These are phyloP conservation scores for Otatea glauca DNA, from an alignment of 176 grass and related monocot genomes.

Conservation along the genomic window DNA sequence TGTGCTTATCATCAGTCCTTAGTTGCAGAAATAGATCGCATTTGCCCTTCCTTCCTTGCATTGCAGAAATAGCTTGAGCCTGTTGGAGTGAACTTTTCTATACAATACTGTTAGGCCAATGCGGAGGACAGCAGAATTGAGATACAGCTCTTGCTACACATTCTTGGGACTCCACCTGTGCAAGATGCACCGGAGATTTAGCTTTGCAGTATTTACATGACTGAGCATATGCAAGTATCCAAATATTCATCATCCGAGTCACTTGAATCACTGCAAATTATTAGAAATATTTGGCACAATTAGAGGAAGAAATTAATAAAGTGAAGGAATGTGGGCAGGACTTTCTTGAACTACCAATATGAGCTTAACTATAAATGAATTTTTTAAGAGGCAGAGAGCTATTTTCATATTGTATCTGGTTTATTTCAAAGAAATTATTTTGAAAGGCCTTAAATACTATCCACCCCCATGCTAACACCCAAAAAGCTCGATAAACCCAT, in stretches of 20 bases:
- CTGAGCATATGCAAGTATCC: slow-evolving; percentile 76
- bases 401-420: background rate
- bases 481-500: background rate
- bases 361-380: background rate
- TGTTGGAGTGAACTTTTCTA: slow-evolving; percentile 39
- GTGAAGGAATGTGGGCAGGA: background rate
- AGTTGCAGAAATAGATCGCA: background rate
- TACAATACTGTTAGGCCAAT: slow-evolving; percentile 40
- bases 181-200: slow-evolving; percentile 31
- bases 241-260: slow-evolving; percentile 80
- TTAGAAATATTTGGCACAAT: background rate
- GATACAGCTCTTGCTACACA: slow-evolving; percentile 45
- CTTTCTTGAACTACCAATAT: background rate
- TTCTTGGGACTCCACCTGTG: slow-evolving; percentile 29
- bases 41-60: background rate
- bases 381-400: background rate
- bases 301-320: slow-evolving; percentile 14
- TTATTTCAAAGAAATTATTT: slow-evolving; percentile 18
- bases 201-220: slow-evolving; percentile 64
- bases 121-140: slow-evolving; percentile 31
- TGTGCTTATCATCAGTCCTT: slow-evolving; percentile 13
- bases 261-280: slow-evolving; percentile 65
- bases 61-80: background rate
- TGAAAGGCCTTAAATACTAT: background rate
- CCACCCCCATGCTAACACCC: background rate